Conservation (phyloP, 176 grass and related monocot genomes). For the Pontederia crassipes region DNA sequence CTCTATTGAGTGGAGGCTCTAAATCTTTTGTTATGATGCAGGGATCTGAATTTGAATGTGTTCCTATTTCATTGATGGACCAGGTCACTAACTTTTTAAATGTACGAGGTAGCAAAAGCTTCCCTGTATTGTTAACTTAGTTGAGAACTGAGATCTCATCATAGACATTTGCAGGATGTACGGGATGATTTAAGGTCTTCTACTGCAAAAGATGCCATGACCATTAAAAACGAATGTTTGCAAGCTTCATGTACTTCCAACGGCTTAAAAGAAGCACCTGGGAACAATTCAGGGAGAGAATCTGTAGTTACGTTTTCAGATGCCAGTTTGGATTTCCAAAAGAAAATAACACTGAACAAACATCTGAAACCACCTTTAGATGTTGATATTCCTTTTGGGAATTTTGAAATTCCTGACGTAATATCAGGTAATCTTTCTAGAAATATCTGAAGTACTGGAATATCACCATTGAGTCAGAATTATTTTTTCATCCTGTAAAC, state of each 20-base stretch:
- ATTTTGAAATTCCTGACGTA: constrained; percentile 36
- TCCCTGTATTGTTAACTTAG: constrained; percentile 15
- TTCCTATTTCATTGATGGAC: constrained; percentile 77
- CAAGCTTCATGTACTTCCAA: constrained; percentile 10
- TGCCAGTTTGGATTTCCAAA: constrained; percentile 55
- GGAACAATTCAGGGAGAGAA: constrained; percentile 11
- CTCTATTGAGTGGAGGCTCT: constrained; percentile 1
- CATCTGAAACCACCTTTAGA: constrained; percentile 14
- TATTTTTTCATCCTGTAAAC: no score
- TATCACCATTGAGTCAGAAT: no score
- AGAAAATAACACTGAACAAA: constrained; percentile 56
- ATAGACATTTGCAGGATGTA: constrained; percentile 49
- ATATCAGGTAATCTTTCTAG: constrained; percentile 33
- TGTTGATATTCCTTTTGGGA: not conserved
- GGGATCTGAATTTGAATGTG: constrained; percentile 85
- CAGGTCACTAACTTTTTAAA: constrained; percentile 75
- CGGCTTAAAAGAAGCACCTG: constrained; percentile 6
- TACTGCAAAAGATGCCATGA: constrained; percentile 52
- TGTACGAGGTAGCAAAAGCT: constrained; percentile 34
- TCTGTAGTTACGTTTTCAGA: constrained; percentile 27
- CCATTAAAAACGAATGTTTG: constrained; percentile 65
- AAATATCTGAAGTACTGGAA: not conserved
- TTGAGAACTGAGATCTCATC: constrained; percentile 13
- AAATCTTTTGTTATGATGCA: constrained; percentile 20
- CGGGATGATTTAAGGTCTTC: constrained; percentile 72